Conservation (phyloP, 1,284 basidiomycete genomes). For the Cerioporus squamosus region DNA sequence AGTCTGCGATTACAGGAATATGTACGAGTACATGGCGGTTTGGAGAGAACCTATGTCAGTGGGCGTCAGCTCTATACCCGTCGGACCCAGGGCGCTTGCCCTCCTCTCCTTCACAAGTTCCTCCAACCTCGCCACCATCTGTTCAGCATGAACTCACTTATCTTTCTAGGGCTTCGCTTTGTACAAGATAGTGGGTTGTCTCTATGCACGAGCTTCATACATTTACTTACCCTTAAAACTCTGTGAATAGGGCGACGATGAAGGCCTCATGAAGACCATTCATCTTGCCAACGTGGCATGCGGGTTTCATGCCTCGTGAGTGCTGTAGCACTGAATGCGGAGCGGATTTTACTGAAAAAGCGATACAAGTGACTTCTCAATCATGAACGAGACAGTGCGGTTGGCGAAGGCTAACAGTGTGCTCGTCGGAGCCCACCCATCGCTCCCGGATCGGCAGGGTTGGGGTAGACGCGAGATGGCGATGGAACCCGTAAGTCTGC, state of each 20-base stretch:
- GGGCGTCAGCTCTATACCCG: no score
- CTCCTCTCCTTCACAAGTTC: no score
- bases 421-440: conserved; percentile 62
- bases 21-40: no score
- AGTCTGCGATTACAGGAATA: no score
- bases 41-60: no score
- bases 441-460: conserved; percentile 64
- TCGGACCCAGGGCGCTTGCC: no score
- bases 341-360: no score
- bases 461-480: conserved; percentile 68
- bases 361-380: conserved; percentile 64
- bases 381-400: conserved; percentile 63
- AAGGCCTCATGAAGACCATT: conserved; percentile 62
- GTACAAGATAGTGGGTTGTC: conserved; percentile 47
- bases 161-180: conserved; percentile 53
- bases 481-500: conserved; percentile 52
- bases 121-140: no score
- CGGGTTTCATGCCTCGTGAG: conserved; percentile 66
- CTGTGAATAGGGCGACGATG: conserved; percentile 63
- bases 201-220: no score
- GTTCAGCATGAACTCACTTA: not conserved
- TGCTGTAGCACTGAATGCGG: not conserved
- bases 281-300: conserved; percentile 69
- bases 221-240: no score
- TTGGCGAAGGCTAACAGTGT: conserved; percentile 58